Conservation (phyloP, 2,329 filamentous ascomycete genomes). For the Pestalotiopsis sp. region DNA sequence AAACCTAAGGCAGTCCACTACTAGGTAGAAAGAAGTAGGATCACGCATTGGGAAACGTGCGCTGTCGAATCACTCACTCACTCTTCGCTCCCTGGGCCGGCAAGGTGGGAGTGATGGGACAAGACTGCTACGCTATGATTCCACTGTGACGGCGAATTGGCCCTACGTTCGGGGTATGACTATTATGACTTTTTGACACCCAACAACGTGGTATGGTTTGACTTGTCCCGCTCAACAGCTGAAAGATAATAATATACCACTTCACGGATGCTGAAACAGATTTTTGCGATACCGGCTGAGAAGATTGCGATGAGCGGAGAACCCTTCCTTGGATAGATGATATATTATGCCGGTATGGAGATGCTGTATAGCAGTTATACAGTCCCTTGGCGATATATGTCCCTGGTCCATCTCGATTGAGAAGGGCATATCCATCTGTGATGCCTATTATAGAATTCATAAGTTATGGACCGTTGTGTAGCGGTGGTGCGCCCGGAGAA, state of each 20-base stretch:
- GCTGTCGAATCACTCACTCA: no score
- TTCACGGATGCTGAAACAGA: background rate
- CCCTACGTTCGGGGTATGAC: background rate
- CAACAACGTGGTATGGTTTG: background rate
- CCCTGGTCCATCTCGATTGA: background rate
- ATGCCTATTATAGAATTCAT: background rate
- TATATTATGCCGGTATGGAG: background rate
- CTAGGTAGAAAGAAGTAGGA: constrained; percentile 1
- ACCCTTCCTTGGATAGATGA: background rate
- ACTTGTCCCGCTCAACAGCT: background rate
- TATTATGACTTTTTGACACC: background rate
- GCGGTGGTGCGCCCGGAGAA: background rate
- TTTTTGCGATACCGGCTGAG: background rate
- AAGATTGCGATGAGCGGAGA: background rate
- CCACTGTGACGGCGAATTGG: background rate
- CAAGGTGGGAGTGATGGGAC: background rate
- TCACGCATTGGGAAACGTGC: background rate
- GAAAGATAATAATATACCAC: background rate
- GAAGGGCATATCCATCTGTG: background rate
- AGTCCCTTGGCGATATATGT: background rate
- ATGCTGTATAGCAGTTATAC: background rate
- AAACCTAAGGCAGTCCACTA: background rate
- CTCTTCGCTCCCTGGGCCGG: background rate
- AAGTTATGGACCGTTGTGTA: background rate
- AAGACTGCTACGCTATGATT: background rate